Conservation (phyloP, 768 basidiomycete species). For the Suillus fuscotomentosus region DNA sequence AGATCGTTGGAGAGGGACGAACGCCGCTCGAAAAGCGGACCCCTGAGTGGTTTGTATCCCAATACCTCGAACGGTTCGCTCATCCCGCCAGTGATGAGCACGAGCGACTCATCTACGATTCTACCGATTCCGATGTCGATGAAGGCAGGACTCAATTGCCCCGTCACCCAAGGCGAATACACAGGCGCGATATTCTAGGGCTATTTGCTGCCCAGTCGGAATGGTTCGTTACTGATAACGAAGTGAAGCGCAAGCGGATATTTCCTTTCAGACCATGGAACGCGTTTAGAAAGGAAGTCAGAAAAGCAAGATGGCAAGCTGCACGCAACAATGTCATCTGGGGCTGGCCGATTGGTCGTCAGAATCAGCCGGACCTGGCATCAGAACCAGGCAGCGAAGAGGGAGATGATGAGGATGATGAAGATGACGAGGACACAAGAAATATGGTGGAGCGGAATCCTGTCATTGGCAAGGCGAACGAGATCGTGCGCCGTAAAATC, state of each 20-base stretch:
- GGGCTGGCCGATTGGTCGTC: constrained; percentile 20
- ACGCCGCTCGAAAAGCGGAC: constrained; percentile 39
- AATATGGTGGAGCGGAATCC: constrained; percentile 22
- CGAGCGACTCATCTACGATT: constrained; percentile 36
- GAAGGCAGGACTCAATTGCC: constrained; percentile 30
- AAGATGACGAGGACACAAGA: not conserved
- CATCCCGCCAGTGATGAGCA: constrained; percentile 24
- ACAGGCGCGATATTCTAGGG: constrained; percentile 49
- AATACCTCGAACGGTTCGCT: constrained; percentile 36
- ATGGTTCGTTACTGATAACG: constrained; percentile 57
- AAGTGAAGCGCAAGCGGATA: constrained; percentile 23
- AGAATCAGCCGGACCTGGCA: constrained; percentile 5
- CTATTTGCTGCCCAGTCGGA: constrained; percentile 54
- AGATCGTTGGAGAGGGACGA: constrained; percentile 36
- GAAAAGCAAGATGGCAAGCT: constrained; percentile 33
- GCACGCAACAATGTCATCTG: constrained; percentile 18
- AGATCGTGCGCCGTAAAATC: constrained; percentile 19
- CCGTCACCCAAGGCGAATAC: constrained; percentile 46
- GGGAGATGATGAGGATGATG: not conserved
- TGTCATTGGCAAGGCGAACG: constrained; percentile 26
- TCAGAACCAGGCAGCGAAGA: constrained; percentile 11
- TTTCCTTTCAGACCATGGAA: constrained; percentile 50
- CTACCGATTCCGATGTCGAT: constrained; percentile 21
- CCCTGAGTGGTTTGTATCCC: constrained; percentile 48
- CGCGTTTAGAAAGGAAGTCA: constrained; percentile 37